phyloP scores from a whole-genome alignment of 2,329 filamentous ascomycete species.

The Venturia asperata region DNA sequence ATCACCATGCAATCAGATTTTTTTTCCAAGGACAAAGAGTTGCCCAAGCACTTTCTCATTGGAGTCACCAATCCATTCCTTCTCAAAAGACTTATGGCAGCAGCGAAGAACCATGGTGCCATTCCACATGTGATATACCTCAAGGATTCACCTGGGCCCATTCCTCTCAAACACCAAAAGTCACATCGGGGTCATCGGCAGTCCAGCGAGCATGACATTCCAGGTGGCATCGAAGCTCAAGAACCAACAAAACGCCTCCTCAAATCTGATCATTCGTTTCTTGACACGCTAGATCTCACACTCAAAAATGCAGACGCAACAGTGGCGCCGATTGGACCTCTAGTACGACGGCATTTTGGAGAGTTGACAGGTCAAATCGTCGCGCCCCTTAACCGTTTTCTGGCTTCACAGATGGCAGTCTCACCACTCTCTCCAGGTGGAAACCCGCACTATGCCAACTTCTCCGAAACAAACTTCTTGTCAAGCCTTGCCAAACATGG shows the following conservation, averaged over 20 bases:
- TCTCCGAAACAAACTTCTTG: conserved; percentile 33
- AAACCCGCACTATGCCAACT: conserved; percentile 33
- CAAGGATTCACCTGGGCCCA: conserved; percentile 31
- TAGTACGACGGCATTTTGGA: conserved; percentile 37
- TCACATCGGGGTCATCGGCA: conserved; percentile 16
- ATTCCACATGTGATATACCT: conserved; percentile 33
- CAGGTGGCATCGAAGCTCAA: conserved; percentile 35
- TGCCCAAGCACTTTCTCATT: conserved; percentile 33
- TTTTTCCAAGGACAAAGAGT: background rate
- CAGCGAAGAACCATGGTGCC: background rate
- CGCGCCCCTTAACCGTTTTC: conserved; percentile 35
- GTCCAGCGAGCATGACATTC: conserved; percentile 31
- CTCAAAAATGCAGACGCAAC: conserved; percentile 25
- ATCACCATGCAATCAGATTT: conserved; percentile 36
- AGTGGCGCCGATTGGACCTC: conserved; percentile 27
- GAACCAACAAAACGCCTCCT: conserved; percentile 33
- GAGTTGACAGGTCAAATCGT: conserved; percentile 37
- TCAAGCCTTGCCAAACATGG: conserved; percentile 34
- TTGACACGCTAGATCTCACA: conserved; percentile 31
- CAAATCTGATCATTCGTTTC: conserved; percentile 31
- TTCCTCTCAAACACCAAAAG: conserved; percentile 28
- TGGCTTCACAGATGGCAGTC: conserved; percentile 28
- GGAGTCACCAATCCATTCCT: conserved; percentile 39
- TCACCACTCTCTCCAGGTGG: conserved; percentile 31
- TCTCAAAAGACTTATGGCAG: conserved; percentile 31